Conservation (phyloP, 805 yeast species). For the Saccharomycopsis javanensis region DNA sequence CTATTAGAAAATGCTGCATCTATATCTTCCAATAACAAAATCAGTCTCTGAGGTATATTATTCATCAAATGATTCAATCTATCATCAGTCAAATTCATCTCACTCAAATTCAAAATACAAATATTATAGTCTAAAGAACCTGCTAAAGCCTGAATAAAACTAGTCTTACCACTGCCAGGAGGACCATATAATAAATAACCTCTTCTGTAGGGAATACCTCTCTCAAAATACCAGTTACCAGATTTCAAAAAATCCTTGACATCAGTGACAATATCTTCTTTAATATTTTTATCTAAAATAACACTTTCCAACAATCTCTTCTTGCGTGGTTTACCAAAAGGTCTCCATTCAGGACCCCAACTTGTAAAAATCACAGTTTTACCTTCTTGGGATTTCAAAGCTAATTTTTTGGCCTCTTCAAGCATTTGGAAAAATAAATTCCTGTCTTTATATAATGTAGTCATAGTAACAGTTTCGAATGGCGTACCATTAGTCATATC, state of each 20-base stretch:
- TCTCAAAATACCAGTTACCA: slow-evolving; percentile 85
- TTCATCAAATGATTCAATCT: slow-evolving; percentile 91
- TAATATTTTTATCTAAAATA: slow-evolving; percentile 67
- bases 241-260: slow-evolving; percentile 69
- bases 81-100: slow-evolving; percentile 87
- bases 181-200: slow-evolving; percentile 94
- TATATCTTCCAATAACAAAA: slow-evolving; percentile 79
- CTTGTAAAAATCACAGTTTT: slow-evolving; percentile 89
- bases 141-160: slow-evolving; percentile 92
- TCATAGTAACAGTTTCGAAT: slow-evolving; percentile 89
- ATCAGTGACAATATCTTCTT: slow-evolving; percentile 56
- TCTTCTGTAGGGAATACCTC: slow-evolving; percentile 97
- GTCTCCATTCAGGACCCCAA: slow-evolving; percentile 99
- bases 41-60: slow-evolving; percentile 84
- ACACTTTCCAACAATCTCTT: slow-evolving; percentile 82
- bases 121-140: slow-evolving; percentile 94
- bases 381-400: slow-evolving; percentile 76
- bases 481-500: slow-evolving; percentile 90
- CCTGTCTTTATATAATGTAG: slow-evolving; percentile 80
- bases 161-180: slow-evolving; percentile 95
- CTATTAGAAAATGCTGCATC: slow-evolving; percentile 92
- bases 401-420: slow-evolving; percentile 76
- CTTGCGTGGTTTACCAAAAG: slow-evolving; percentile 90
- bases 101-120: slow-evolving; percentile 85
- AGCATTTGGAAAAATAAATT: slow-evolving; percentile 58